A percentile compares a stretch with the other conserved stretches of the same genome.
Conservation (phyloP, 495 filamentous ascomycete genomes). For the Cercophora samala region DNA sequence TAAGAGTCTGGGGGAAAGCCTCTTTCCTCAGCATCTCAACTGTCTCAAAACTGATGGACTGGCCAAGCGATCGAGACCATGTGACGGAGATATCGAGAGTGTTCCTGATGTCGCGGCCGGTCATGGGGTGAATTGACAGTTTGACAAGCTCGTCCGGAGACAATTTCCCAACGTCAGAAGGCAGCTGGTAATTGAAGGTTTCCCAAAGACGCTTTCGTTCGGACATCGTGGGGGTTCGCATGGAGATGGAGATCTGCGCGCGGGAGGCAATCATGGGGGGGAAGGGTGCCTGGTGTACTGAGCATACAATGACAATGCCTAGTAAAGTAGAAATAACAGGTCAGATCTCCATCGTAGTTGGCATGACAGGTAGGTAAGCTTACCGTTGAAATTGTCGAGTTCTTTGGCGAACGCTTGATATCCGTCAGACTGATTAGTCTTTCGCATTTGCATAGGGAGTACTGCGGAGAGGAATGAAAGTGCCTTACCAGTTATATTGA, state of each 20-base stretch:
- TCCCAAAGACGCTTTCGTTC: background rate
- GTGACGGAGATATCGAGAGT: background rate
- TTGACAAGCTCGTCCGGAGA: background rate
- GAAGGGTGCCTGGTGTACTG: background rate
- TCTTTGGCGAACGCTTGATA: background rate
- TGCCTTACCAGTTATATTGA: background rate
- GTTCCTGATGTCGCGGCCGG: background rate
- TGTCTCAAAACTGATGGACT: background rate
- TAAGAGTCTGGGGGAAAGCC: no score
- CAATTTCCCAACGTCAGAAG: background rate
- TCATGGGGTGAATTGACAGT: background rate
- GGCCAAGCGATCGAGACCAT: background rate
- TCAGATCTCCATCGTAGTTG: no score
- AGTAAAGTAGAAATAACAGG: background rate
- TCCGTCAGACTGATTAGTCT: background rate
- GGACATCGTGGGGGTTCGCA: background rate
- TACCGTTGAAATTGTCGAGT: background rate
- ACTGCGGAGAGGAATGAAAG: background rate
- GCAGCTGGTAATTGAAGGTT: background rate
- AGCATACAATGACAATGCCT: background rate
- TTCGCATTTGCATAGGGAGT: background rate
- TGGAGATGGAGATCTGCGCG: background rate
- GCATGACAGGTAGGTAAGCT: background rate
- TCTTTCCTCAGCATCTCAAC: background rate
- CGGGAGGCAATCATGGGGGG: background rate